Percentiles rank a stretch among this genome's conserved stretches.
Conservation (phyloP, 345 rosid species). For the Nephelium lappaceum region DNA sequence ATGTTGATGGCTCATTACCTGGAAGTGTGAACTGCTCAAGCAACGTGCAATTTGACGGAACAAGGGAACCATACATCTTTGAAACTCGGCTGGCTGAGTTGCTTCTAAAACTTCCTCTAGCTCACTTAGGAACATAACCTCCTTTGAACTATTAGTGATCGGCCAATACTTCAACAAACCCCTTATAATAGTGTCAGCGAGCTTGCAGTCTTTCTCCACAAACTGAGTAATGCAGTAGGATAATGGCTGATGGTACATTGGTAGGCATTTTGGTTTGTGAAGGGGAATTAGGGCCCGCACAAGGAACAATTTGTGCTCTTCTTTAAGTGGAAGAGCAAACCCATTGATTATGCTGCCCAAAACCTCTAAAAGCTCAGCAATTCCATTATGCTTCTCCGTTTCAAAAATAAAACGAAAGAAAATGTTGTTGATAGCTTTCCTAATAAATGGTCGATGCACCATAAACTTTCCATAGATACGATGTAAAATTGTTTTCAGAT, state of each 20-base stretch:
- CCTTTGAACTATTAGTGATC: constrained; percentile 68
- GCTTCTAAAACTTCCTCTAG: constrained; percentile 76
- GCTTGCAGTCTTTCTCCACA: constrained; percentile 75
- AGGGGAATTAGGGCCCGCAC: constrained; percentile 67
- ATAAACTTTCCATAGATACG: constrained; percentile 74
- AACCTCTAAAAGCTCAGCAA: constrained; percentile 70
- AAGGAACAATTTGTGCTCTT: constrained; percentile 73
- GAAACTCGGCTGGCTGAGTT: constrained; percentile 71
- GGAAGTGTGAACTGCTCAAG: constrained; percentile 74
- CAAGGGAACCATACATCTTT: constrained; percentile 66
- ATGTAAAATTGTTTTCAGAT: constrained; percentile 67
- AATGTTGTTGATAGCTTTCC: constrained; percentile 70
- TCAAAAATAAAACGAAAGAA: constrained; percentile 67
- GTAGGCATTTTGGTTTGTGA: constrained; percentile 70
- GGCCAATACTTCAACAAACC: constrained; percentile 76
- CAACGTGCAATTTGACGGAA: constrained; percentile 70
- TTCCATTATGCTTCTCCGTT: constrained; percentile 76
- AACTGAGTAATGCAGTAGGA: constrained; percentile 69
- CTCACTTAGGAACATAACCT: constrained; percentile 72
- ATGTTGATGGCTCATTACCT: constrained; percentile 44
- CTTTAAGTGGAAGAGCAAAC: constrained; percentile 75
- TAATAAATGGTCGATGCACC: constrained; percentile 73
- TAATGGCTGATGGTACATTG: constrained; percentile 72
- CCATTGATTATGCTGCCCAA: constrained; percentile 80
- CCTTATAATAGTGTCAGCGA: constrained; percentile 61